These are phyloP conservation scores for Syzygium malaccense DNA, from an alignment of 441 rosid species.

Conservation along the genomic window DNA sequence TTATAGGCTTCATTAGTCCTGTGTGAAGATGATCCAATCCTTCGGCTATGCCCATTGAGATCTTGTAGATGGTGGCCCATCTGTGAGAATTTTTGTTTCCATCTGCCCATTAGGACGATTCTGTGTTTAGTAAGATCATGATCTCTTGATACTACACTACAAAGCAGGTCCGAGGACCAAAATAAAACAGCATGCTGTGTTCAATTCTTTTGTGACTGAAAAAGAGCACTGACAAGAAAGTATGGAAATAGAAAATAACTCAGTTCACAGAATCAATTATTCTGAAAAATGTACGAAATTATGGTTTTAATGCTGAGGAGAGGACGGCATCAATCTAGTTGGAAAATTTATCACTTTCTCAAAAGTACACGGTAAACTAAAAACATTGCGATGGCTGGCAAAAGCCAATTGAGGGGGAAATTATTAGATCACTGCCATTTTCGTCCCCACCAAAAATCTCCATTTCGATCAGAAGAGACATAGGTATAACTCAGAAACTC, in stretches of 20 bases:
- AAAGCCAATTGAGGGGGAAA: background rate
- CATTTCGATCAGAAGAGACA: background rate
- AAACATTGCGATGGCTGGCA: background rate
- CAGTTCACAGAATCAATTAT: background rate
- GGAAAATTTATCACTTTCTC: background rate
- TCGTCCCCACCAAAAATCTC: background rate
- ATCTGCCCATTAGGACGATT: conserved; percentile 30
- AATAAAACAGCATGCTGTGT: background rate
- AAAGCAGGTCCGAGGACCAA: background rate
- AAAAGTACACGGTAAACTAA: background rate
- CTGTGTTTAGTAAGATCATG: background rate
- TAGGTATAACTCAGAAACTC: background rate
- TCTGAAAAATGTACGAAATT: background rate
- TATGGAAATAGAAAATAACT: background rate
- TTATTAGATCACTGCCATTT: background rate
- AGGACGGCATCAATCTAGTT: background rate
- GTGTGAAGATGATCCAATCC: conserved; percentile 77
- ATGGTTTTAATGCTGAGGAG: background rate
- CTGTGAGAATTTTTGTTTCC: conserved; percentile 37
- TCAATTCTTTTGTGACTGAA: background rate
- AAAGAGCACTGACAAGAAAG: background rate
- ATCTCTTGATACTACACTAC: background rate
- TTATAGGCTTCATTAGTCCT: conserved; percentile 45
- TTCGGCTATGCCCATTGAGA: conserved; percentile 52
- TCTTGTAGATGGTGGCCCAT: conserved; percentile 49